Evolutionary conservation across 805 yeast species (phyloP).

Genomic region (Candida loeiensis): DNA sequence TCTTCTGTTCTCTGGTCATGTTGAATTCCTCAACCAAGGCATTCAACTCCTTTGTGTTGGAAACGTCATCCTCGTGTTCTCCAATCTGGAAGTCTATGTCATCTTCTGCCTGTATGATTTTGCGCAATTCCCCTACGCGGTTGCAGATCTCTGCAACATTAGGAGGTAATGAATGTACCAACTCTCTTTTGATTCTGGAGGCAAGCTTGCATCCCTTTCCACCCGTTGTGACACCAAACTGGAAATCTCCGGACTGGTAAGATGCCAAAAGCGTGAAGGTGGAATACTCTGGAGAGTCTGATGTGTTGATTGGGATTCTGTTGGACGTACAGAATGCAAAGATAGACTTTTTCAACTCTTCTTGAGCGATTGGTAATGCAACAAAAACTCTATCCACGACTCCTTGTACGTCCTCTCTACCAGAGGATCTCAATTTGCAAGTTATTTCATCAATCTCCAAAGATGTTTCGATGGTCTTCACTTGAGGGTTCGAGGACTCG

Average conservation of each 20-base stretch:
- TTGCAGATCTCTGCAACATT: constrained; percentile 67
- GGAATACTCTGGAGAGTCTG: constrained; percentile 68
- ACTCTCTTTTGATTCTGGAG: constrained; percentile 70
- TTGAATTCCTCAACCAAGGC: constrained; percentile 57
- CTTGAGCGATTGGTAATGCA: constrained; percentile 33
- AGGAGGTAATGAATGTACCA: constrained; percentile 60
- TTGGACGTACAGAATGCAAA: constrained; percentile 50
- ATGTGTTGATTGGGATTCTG: constrained; percentile 80
- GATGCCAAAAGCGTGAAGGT: constrained; percentile 77
- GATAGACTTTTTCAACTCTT: constrained; percentile 37
- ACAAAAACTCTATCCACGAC: constrained; percentile 79
- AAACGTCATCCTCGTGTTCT: constrained; percentile 65
- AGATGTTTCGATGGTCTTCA: constrained; percentile 3
- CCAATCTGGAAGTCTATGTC: constrained; percentile 41
- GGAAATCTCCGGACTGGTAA: constrained; percentile 66
- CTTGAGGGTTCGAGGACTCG: neutral
- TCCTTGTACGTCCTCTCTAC: constrained; percentile 57
- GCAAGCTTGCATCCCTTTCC: constrained; percentile 91
- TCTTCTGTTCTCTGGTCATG: constrained; percentile 49
- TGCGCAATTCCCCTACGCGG: constrained; percentile 66
- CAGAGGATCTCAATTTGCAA: constrained; percentile 44
- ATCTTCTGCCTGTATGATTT: constrained; percentile 52
- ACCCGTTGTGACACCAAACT: constrained; percentile 77
- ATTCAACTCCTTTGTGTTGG: constrained; percentile 58
- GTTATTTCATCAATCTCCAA: constrained; percentile 31